Conservation (phyloP, 176 grass and related monocot species). For the Dactylis glomerata region DNA sequence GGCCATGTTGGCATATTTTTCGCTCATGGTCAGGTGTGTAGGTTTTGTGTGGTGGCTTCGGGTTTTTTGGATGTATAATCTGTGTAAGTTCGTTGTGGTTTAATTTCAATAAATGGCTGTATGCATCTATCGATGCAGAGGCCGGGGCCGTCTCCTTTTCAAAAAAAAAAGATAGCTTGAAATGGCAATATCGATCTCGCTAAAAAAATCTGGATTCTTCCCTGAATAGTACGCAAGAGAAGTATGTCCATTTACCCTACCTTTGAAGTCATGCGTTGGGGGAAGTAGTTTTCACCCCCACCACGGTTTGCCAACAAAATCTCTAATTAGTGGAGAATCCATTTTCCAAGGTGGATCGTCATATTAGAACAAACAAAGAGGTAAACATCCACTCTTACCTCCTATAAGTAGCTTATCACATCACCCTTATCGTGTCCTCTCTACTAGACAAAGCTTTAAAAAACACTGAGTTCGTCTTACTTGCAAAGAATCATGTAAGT, state of each 20-base stretch:
- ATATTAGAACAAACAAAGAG: not conserved
- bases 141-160: too few relatives aligned
- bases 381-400: not conserved
- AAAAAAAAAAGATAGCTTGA: not conserved
- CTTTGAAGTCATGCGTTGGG: not conserved
- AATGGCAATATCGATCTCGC: not conserved
- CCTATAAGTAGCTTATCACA: slow-evolving; percentile 39
- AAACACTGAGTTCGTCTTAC: not conserved
- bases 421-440: not conserved
- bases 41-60: too few relatives aligned
- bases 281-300: slow-evolving; percentile 6
- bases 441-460: not conserved
- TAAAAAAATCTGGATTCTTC: not conserved
- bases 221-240: not conserved
- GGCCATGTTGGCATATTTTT: too few relatives aligned
- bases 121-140: too few relatives aligned
- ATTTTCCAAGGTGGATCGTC: not conserved
- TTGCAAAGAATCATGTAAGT: not conserved
- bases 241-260: not conserved
- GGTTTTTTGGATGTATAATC: too few relatives aligned
- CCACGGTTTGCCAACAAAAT: slow-evolving; percentile 13
- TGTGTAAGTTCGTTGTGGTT: too few relatives aligned
- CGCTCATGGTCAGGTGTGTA: too few relatives aligned
- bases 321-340: slow-evolving; percentile 38
- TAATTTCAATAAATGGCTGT: too few relatives aligned